Evolutionary conservation across 1,284 basidiomycete genomes (phyloP), one percentile per base, ranked within the genome.

Genomic region (Pseudozyma tsukubaensis): DNA sequence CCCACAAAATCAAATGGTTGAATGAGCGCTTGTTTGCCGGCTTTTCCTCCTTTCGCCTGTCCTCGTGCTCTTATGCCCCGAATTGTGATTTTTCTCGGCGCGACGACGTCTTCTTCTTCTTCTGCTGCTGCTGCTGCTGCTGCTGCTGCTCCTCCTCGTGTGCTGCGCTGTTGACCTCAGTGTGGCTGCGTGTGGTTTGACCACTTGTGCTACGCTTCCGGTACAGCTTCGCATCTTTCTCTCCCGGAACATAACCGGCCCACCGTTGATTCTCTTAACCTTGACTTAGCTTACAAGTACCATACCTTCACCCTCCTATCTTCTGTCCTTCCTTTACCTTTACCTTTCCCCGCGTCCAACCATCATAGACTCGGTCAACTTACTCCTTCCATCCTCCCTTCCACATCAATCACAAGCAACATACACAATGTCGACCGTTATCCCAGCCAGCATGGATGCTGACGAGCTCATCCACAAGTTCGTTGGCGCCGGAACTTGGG

Each of bases 401-500:
- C 21, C 44, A 43, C n/a, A 8, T 13, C 42, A 18, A 21, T 19
- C 39, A 12, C 50, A 40, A 36, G 29, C 35, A 51, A 21, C 14
- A 2, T 11, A 3, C 14, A 60, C 21, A 40, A 71, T 71, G 72
- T 54, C 68, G 49, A 70, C 67, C 3, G 55, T 76, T 13, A 43
- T 69, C 37, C 53, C 67, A 21, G 58, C 63, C 32, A 58, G 58
- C 65, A 64, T 72, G 51, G 42, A 50, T 59, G 73, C 69, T 65
- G 73, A 76, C 21, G 68, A 71, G 56, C 74, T 76, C 45, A 75
- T 79, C 59, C 50, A 61, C n/a, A 69, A 70, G 47, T 77, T 65
- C 77, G 68, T 82, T n/a, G 67, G 71, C 47, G 59, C 77, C 18
- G 71, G 64, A 24, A 81, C 85, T 4, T 86, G 85, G 85, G 69